Conservation (phyloP, 2,329 filamentous ascomycete genomes). For the Huntiella moniliformis region DNA sequence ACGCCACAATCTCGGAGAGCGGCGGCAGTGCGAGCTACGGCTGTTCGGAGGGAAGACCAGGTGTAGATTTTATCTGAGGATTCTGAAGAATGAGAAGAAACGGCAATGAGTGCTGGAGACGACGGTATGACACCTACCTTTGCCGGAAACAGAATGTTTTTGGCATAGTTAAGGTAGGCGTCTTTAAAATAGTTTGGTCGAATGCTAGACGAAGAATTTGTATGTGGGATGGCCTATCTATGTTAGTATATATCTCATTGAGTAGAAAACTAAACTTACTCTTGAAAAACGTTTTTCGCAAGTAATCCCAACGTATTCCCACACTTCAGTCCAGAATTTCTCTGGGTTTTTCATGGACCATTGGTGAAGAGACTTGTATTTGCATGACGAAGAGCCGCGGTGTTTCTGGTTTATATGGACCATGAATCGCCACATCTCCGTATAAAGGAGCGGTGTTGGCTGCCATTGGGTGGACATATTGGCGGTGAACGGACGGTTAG, state of each 20-base stretch:
- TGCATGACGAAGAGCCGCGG: slow-evolving; percentile 32
- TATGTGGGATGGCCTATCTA: slow-evolving; percentile 41
- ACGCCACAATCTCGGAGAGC: slow-evolving; percentile 51
- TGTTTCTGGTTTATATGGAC: slow-evolving; percentile 43
- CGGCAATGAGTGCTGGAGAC: slow-evolving; percentile 66
- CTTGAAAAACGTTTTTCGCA: too few relatives aligned
- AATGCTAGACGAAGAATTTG: slow-evolving; percentile 51
- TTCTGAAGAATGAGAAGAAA: slow-evolving; percentile 38
- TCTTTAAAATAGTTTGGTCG: slow-evolving; percentile 71
- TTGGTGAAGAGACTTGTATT: slow-evolving; percentile 57
- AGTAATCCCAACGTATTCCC: slow-evolving; percentile 58
- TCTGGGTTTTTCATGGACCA: slow-evolving; percentile 69
- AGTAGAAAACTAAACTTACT: too few relatives aligned
- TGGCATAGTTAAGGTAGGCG: slow-evolving; percentile 73
- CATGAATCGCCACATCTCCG: slow-evolving; percentile 48
- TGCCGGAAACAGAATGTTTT: slow-evolving; percentile 75
- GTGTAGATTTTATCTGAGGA: not conserved
- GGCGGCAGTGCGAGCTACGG: slow-evolving; percentile 54
- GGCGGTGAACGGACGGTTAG: too few relatives aligned
- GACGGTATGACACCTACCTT: slow-evolving; percentile 41
- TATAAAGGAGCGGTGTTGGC: not conserved
- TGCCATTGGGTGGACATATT: not conserved
- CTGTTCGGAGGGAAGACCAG: slow-evolving; percentile 65
- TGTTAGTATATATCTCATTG: too few relatives aligned
- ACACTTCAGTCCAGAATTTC: slow-evolving; percentile 69